Conservation (phyloP, 306 rosid species). For the Cicer bijugum region DNA sequence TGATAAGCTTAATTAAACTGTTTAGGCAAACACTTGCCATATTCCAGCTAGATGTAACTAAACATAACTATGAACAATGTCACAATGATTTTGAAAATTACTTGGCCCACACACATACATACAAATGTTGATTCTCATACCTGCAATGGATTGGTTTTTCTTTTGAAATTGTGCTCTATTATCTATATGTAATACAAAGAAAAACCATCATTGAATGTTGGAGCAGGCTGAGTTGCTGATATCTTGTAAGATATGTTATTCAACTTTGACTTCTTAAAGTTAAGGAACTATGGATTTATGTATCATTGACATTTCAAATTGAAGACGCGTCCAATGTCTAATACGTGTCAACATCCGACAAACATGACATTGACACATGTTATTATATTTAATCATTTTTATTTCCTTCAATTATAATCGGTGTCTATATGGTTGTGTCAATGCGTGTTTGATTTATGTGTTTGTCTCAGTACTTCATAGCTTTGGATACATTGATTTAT, state of each 20-base stretch:
- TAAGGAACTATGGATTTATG: neutral
- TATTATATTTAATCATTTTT: too few species aligned
- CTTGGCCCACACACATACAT: neutral
- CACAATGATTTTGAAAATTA: neutral
- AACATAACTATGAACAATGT: neutral
- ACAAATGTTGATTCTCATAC: neutral
- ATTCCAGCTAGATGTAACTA: neutral
- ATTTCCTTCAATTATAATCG: too few species aligned
- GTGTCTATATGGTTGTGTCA: too few species aligned
- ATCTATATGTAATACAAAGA: too few species aligned
- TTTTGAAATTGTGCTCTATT: too few species aligned
- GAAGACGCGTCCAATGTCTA: too few species aligned
- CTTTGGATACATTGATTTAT: constrained; percentile 4
- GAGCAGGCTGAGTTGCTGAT: constrained; percentile 58
- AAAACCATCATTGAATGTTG: constrained; percentile 53
- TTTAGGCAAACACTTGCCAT: neutral
- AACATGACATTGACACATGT: too few species aligned
- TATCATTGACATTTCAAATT: too few species aligned
- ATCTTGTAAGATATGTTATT: constrained; percentile 37
- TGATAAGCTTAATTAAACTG: neutral
- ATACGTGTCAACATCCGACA: too few species aligned
- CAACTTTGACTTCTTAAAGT: constrained; percentile 22
- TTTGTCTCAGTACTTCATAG: too few species aligned
- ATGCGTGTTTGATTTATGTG: too few species aligned
- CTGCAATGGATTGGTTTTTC: neutral